Evolutionary conservation across 2,329 filamentous ascomycete species (phyloP).

Genomic region (Phialemonium atrogriseum): DNA sequence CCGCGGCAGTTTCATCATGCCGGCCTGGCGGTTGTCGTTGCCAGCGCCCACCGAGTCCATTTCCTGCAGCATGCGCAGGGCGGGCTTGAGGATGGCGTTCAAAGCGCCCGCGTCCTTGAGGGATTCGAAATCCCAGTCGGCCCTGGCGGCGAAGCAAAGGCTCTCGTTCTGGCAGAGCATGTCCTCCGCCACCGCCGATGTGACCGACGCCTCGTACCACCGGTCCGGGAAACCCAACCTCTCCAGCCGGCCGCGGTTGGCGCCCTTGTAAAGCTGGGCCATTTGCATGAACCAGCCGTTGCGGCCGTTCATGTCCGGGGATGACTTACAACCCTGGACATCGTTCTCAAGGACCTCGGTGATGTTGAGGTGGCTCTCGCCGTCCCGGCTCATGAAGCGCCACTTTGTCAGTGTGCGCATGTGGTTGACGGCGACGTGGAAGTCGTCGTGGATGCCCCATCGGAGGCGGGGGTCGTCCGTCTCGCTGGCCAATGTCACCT

Average conservation of each 20-base stretch:
- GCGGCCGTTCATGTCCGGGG: no score
- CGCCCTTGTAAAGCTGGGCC: no score
- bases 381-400: constrained; percentile 1
- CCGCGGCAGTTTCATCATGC: not conserved
- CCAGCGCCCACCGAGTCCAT: constrained; percentile 1
- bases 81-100: not conserved
- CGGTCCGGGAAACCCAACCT: no score
- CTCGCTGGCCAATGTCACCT: not conserved
- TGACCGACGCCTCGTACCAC: constrained; percentile 2
- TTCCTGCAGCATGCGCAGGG: not conserved
- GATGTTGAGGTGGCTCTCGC: constrained; percentile 1
- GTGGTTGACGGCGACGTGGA: not conserved
- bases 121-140: not conserved
- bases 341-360: constrained; percentile 1
- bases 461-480: not conserved
- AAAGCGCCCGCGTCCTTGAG: not conserved
- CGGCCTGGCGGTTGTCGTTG: constrained; percentile 1
- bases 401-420: not conserved
- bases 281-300: no score
- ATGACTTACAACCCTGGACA: not conserved
- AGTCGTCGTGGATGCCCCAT: not conserved
- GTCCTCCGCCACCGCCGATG: constrained; percentile 1
- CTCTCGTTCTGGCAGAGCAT: not conserved
- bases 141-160: not conserved
- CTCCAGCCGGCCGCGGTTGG: no score